These are phyloP conservation scores for Cladophialophora yegresii DNA, from an alignment of 2,329 filamentous ascomycete genomes.

Conservation along the genomic window DNA sequence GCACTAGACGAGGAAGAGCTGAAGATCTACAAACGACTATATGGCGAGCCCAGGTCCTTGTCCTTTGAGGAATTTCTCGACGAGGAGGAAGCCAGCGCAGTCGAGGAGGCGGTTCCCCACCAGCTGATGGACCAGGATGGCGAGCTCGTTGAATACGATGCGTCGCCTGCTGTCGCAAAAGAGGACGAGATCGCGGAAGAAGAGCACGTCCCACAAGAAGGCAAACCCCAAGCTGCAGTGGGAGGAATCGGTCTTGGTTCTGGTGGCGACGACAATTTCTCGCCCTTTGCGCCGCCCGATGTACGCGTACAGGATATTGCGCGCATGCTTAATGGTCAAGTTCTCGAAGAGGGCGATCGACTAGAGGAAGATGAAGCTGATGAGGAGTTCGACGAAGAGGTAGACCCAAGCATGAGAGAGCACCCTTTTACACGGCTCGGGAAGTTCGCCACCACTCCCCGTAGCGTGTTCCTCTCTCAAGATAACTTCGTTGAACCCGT, in stretches of 20 bases:
- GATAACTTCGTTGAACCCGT: slow-evolving; percentile 71
- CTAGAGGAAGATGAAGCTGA: slow-evolving; percentile 36
- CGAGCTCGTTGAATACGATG: slow-evolving; percentile 40
- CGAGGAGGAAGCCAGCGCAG: slow-evolving; percentile 39
- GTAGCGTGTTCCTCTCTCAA: slow-evolving; percentile 73
- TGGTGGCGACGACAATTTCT: slow-evolving; percentile 11
- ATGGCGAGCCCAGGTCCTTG: slow-evolving; percentile 64
- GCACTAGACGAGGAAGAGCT: slow-evolving; percentile 72
- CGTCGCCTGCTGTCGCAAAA: slow-evolving; percentile 27
- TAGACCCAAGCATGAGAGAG: slow-evolving; percentile 41
- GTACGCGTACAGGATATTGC: slow-evolving; percentile 44
- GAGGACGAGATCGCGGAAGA: neutral
- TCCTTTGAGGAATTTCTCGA: slow-evolving; percentile 39
- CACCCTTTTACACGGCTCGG: slow-evolving; percentile 75
- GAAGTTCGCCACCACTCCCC: slow-evolving; percentile 71
- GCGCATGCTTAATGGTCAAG: slow-evolving; percentile 44
- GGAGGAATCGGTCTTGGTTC: slow-evolving; percentile 29
- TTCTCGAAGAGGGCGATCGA: slow-evolving; percentile 51
- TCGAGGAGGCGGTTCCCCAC: slow-evolving; percentile 41
- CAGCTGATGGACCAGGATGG: slow-evolving; percentile 45
- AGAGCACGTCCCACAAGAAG: neutral
- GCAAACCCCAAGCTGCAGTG: slow-evolving; percentile 8
- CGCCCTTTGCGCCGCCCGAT: slow-evolving; percentile 33
- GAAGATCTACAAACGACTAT: slow-evolving; percentile 74
- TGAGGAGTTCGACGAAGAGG: neutral